A percentile compares a stretch with the other conserved stretches of the same genome.
Evolutionary conservation across 192 early-diverging fungal genomes (phyloP).

Genomic region (Geosiphon pyriformis): DNA sequence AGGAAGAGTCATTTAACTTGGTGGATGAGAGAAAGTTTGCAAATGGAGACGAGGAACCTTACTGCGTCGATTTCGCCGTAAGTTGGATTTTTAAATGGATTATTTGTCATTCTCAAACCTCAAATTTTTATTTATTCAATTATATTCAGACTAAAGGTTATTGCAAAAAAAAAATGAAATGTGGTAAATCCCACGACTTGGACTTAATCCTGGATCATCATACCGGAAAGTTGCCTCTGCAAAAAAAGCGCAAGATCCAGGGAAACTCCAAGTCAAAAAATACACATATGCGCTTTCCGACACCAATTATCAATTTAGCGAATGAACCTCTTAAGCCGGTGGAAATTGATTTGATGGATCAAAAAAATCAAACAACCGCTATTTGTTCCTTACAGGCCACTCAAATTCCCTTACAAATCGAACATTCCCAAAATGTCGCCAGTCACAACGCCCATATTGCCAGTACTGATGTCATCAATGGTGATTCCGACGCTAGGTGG

Average conservation of each 20-base stretch:
- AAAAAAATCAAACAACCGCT: too few relatives aligned
- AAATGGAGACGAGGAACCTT: conserved; percentile 46
- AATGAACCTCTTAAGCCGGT: too few relatives aligned
- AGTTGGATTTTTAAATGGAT: conserved; percentile 30
- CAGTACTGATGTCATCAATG: conserved; percentile 7
- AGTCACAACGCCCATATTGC: not conserved
- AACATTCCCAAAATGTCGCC: not conserved
- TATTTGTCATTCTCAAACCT: not conserved
- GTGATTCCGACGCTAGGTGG: conserved; percentile 29
- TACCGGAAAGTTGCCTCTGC: conserved; percentile 37
- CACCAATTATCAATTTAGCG: too few relatives aligned
- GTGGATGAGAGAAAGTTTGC: too few relatives aligned
- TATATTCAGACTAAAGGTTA: conserved; percentile 64
- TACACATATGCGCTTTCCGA: not conserved
- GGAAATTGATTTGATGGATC: too few relatives aligned
- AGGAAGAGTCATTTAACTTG: conserved; percentile 4
- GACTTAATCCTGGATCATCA: conserved; percentile 81
- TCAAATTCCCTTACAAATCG: not conserved
- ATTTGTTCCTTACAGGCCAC: too few relatives aligned
- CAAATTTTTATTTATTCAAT: conserved; percentile 14
- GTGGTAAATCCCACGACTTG: conserved; percentile 76
- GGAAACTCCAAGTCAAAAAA: not conserved
- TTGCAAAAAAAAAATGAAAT: conserved; percentile 64
- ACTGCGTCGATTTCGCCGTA: conserved; percentile 85
- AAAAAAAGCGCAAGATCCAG: conserved; percentile 34